These are phyloP conservation scores for Penicillium simplicissimum DNA, from an alignment of 495 filamentous ascomycete genomes.

Conservation along the genomic window DNA sequence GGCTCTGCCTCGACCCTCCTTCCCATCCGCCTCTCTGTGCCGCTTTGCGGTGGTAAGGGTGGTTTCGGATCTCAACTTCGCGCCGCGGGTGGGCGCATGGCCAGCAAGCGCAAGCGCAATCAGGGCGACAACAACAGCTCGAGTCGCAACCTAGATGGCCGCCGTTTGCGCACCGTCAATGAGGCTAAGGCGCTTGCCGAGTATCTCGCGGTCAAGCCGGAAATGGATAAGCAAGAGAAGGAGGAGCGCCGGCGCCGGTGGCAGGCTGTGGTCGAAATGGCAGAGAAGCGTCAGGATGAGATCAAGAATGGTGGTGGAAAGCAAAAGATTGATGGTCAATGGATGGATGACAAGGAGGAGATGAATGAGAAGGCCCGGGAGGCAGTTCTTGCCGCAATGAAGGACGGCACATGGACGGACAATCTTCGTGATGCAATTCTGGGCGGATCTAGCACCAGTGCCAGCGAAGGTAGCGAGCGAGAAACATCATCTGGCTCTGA, in stretches of 20 bases:
- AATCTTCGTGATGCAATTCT: conserved; percentile 46
- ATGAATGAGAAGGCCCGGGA: conserved; percentile 78
- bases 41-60: conserved; percentile 88
- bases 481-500: conserved; percentile 43
- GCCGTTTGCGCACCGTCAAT: conserved; percentile 84
- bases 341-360: conserved; percentile 91
- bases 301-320: conserved; percentile 65
- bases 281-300: conserved; percentile 80
- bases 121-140: conserved; percentile 83
- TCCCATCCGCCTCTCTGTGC: conserved; percentile 72
- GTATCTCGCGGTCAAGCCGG: conserved; percentile 92
- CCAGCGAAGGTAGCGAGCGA: conserved; percentile 51
- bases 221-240: conserved; percentile 92
- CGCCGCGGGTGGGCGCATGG: conserved; percentile 97
- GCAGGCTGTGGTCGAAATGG: conserved; percentile 79
- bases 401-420: conserved; percentile 56
- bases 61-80: conserved; percentile 97
- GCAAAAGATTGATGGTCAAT: conserved; percentile 79
- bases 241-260: conserved; percentile 78
- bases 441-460: conserved; percentile 49
- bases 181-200: conserved; percentile 94
- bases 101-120: conserved; percentile 82
- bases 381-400: conserved; percentile 77
- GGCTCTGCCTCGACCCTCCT: conserved; percentile 65
- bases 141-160: conserved; percentile 89